Base-by-base conservation (phyloP, 768 basidiomycete species). In the Tephrocybe sp. region DNA sequence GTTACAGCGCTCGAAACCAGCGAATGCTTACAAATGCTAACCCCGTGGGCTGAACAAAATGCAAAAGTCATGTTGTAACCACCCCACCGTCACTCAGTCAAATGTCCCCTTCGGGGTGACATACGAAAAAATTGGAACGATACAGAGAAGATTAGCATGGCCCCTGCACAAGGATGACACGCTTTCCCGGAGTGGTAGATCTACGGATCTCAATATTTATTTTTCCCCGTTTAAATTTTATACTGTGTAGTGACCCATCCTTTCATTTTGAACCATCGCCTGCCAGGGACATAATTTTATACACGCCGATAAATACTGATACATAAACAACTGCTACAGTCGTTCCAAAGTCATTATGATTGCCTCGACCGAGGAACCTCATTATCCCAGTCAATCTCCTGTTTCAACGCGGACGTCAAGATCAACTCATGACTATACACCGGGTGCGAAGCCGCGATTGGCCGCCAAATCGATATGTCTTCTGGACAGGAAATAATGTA, bases 151-250 rank as follows among this genome's bases (percentile, higher is more conserved):
- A 94, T 95, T 94, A 93, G 91, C 92, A 95, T 95, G 89, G 93
- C 91, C 92, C 92, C 94, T 95, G 93, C 94, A 94, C 92, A 95
- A 94, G 92, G 92, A 94, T 94, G 94, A 94, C 92, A 94, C 90
- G 88, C 88, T 91, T 87, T 87, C 79, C 84, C 85, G 84, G 86
- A 88, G 86, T 87, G 85, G 86, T 86, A 86, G 75, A 75, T 52
- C 69, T 70, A 69, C 64, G 69, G 67, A 57, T 69, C 66, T 69
- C 69, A 70, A 69, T 68, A 69, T 69, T 69, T 69, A 69, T 69
- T 66, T 62, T 64, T 11, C 11, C 36, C 43, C 41, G 38, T 36
- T 33, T 29, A 21, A n/a, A n/a, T n/a, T n/a, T n/a, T n/a, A n/a
- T n/a, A n/a, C n/a, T n/a, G n/a, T n/a, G n/a, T n/a, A n/a, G n/a